Base-by-base conservation (phyloP, 1,284 basidiomycete species). In the Agaricales sp. region DNA sequence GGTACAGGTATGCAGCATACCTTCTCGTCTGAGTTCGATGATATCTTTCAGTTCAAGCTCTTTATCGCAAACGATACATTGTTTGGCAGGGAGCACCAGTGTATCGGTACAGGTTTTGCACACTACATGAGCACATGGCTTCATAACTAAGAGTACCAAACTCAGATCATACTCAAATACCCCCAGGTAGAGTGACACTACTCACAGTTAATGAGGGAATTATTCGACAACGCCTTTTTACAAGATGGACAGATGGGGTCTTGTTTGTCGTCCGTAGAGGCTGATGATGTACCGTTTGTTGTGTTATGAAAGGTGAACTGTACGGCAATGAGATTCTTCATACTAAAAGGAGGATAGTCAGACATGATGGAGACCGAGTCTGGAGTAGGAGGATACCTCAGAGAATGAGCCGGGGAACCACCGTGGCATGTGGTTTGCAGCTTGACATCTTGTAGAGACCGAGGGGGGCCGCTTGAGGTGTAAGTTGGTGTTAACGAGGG, bases 101-200 rank as follows among this genome's bases (percentile, higher is more conserved):
- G 86, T 80, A 47, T 93, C 89, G 1, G 80, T 81, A 61, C 92
- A 95, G 2, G 80, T 87, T 62, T 88, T 87, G 67, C 92, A 95
- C 1, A 82, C 74, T 22, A 94, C 87, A 61, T 95, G 92, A 0
- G 82, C 83, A 61, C 92, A 94, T 14, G 79, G 74, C 59, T 81
- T 82, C 70, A 82, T 79, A 25, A 87, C 83, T 88, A 52, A 21
- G 48, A 4, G 22, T 21, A 30, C 46, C 47, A 45, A 48, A 43
- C 43, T n/a, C n/a, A n/a, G 16, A 48, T 22, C 26, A 37, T 19
- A 30, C 16, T 4, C 16, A 44, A 16, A 49, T 18, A 48, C 35
- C 20, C 39, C 26, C 22, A 24, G 24, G 21, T 55, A 48, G 30
- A 16, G n/a, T n/a, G n/a, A n/a, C 41, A 19, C 11, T 11, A 70